Evolutionary conservation across 2,329 filamentous ascomycete genomes (phyloP).

Genomic region (Alternaria burnsii): DNA sequence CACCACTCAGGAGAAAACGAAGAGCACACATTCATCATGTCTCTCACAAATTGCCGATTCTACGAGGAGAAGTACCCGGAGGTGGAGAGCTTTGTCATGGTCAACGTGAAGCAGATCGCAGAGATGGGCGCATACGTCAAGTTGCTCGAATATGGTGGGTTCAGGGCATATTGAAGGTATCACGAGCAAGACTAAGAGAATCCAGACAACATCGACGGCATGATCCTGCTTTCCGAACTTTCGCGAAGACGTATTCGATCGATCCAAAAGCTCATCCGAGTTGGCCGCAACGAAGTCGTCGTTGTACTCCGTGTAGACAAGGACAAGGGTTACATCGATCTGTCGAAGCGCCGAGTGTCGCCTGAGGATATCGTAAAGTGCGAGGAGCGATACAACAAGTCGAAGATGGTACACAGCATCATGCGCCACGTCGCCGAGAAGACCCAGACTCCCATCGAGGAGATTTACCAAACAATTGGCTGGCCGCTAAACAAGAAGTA

Average conservation of each 20-base stretch:
- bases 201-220: slow-evolving; percentile 96
- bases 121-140: slow-evolving; percentile 99
- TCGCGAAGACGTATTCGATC: slow-evolving; percentile 97
- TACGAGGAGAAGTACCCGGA: slow-evolving; percentile 98
- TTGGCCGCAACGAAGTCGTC: slow-evolving; percentile 97
- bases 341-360: slow-evolving; percentile 97
- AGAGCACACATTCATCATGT: slow-evolving; percentile 69
- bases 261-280: slow-evolving; percentile 98
- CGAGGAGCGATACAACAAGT: slow-evolving; percentile 99
- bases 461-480: slow-evolving; percentile 90
- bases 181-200: slow-evolving; percentile 11
- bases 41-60: slow-evolving; percentile 94
- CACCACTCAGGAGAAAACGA: slow-evolving; percentile 16
- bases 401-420: slow-evolving; percentile 98
- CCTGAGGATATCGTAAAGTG: slow-evolving; percentile 98
- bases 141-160: slow-evolving; percentile 82
- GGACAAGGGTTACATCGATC: slow-evolving; percentile 99
- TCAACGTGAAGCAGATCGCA: slow-evolving; percentile 99
- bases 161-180: background rate
- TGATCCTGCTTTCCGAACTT: slow-evolving; percentile 98
- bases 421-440: slow-evolving; percentile 99
- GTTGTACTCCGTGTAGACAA: slow-evolving; percentile 99
- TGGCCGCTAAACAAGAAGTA: slow-evolving; percentile 99
- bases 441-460: slow-evolving; percentile 91
- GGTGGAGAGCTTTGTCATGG: slow-evolving; percentile 99